phyloP scores from a whole-genome alignment of 129 eudicot species.

The Deinandra increscens region DNA sequence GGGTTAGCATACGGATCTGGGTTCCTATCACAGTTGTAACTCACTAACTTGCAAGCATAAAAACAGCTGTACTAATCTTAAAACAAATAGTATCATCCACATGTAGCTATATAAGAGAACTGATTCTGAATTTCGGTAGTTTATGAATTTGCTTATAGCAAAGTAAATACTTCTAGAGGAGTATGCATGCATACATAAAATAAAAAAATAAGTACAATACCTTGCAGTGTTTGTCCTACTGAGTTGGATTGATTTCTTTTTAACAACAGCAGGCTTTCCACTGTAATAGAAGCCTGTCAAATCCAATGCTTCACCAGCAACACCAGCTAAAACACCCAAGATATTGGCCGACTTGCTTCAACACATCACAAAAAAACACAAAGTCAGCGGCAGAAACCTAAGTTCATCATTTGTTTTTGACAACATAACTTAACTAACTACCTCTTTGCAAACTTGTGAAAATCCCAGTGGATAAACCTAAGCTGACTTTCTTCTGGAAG shows the following conservation, averaged over 20 bases:
- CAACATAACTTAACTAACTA: slow-evolving; percentile 46
- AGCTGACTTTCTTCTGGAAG: slow-evolving; percentile 79
- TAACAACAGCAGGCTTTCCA: slow-evolving; percentile 64
- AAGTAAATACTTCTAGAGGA: background rate
- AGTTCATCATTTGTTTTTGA: background rate
- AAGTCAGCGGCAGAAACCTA: slow-evolving; percentile 24
- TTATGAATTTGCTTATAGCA: slow-evolving; percentile 3
- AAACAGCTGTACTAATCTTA: background rate
- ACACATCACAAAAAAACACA: slow-evolving; percentile 29
- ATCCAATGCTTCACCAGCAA: slow-evolving; percentile 91
- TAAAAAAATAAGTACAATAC: slow-evolving; percentile 28
- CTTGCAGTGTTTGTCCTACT: slow-evolving; percentile 76
- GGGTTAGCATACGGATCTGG: too few species aligned
- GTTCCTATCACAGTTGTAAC: too few species aligned
- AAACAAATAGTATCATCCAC: background rate
- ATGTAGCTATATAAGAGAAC: background rate
- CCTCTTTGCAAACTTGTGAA: slow-evolving; percentile 97
- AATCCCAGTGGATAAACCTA: slow-evolving; percentile 95
- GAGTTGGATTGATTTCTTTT: slow-evolving; percentile 57
- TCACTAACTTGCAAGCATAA: background rate
- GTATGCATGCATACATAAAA: background rate
- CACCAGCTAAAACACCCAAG: slow-evolving; percentile 93
- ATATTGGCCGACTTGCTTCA: slow-evolving; percentile 93
- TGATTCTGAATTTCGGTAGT: slow-evolving; percentile 9
- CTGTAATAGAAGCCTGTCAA: slow-evolving; percentile 91